Base-by-base conservation (phyloP, 2,329 filamentous ascomycete species). In the Sclerotinia glacialis region DNA sequence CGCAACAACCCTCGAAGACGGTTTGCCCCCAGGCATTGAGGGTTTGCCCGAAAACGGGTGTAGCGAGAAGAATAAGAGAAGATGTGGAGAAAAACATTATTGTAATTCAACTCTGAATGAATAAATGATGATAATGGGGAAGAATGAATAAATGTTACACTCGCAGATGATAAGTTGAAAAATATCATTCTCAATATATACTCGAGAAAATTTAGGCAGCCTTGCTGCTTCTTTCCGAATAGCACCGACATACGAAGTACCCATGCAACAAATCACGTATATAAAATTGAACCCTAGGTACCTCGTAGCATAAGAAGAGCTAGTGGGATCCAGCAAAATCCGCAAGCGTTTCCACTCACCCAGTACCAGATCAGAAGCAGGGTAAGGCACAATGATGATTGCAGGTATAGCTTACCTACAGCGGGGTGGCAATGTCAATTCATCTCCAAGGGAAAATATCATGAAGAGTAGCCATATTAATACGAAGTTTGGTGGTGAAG, bases 11-110 rank as follows among this genome's bases (percentile, higher is more conserved):
- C 9, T 59, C n/a, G 11, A 23, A 23, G 28, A 59, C 42, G 6
- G 21, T 31, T 23, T 59, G 56, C n/a, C 28, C 23, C 56, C 56
- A 59, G 26, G 26, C 3, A 34, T 59, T 59, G 12, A 59, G 42
- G 11, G 56, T 59, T 21, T 59, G 56, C 26, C 56, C 56, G 12
- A 59, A 11, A 14, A 12, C 42, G 3, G 42, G 56, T 14, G 26
- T 5, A n/a, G 26, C 42, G 8, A 59, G 42, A 14, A 59, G 42
- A 31, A 59, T 8, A 34, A 59, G 26, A 14, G 40, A 59, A 16
- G 18, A 23, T 34, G 18, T n/a, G n/a, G 18, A 23, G 42, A 59
- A 23, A 11, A 59, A 16, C 56, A 59, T 59, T 14, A 6, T 47
- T 47, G 3, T 23, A 23, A 47, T 47, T 11, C 18, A 31, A 47